phyloP scores from a whole-genome alignment of 768 basidiomycete species.

The Serendipita vermifera region DNA sequence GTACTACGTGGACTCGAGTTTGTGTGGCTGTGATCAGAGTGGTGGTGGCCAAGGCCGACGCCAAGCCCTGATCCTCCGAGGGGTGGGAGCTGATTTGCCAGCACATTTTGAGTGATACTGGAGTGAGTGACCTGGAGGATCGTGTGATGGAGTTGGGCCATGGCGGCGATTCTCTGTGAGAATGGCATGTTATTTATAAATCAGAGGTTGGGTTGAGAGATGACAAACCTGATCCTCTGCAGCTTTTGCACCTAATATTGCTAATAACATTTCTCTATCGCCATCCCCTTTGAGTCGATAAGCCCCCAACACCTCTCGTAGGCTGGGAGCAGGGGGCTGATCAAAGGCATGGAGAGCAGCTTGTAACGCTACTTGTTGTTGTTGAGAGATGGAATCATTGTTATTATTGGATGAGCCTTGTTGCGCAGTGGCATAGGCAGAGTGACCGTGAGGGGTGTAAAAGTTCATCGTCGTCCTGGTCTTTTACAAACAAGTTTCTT shows the following conservation, averaged over 20 bases:
- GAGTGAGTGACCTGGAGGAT: background rate
- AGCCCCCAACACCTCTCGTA: constrained; percentile 76
- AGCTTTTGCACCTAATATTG: constrained; percentile 83
- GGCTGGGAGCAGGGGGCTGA: constrained; percentile 52
- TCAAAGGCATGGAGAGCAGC: background rate
- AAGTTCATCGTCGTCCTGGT: too few relatives aligned
- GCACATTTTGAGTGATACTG: background rate
- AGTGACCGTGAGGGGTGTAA: background rate
- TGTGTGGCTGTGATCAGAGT: background rate
- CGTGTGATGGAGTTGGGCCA: background rate
- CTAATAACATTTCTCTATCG: constrained; percentile 80
- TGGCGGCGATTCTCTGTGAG: background rate
- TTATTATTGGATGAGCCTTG: constrained; percentile 21
- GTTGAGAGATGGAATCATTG: too few relatives aligned
- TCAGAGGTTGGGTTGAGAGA: background rate
- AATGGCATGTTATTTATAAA: background rate
- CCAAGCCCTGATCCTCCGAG: background rate
- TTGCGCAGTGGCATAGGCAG: background rate
- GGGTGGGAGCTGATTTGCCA: background rate
- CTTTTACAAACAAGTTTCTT: too few relatives aligned
- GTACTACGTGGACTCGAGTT: background rate
- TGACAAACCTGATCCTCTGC: constrained; percentile 77
- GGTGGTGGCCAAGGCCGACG: background rate
- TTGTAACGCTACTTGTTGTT: too few relatives aligned
- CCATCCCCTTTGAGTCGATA: constrained; percentile 80